Conservation (phyloP, 192 early-diverging fungal species). For the Dissophora globulifera region DNA sequence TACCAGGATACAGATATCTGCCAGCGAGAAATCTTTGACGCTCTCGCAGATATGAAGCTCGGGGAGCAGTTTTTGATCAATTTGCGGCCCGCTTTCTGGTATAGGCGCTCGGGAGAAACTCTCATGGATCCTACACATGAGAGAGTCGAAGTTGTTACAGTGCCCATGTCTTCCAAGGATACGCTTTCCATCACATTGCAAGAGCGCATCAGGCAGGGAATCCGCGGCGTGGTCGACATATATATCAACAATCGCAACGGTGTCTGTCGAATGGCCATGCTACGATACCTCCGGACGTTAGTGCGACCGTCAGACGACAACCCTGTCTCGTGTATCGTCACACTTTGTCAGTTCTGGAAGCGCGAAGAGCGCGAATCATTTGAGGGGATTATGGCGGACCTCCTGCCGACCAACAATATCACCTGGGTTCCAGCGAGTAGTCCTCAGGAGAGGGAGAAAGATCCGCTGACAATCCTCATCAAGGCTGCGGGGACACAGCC, state of each 20-base stretch:
- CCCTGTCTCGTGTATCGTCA: not conserved
- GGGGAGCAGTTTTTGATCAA: not conserved
- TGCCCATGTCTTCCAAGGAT: not conserved
- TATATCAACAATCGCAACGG: not conserved
- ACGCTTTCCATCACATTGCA: not conserved
- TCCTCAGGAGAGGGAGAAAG: not conserved
- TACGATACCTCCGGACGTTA: not conserved
- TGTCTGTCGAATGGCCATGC: not conserved
- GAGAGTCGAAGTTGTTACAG: not conserved
- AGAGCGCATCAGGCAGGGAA: not conserved
- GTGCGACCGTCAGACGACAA: not conserved
- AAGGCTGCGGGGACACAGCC: not conserved
- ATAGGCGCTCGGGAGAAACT: too few species aligned
- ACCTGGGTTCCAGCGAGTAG: conserved; percentile 26
- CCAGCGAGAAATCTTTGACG: not conserved
- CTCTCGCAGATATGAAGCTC: not conserved
- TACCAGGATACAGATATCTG: not conserved
- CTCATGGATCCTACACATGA: too few species aligned
- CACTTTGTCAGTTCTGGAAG: not conserved
- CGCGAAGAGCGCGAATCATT: not conserved
- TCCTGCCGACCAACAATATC: not conserved
- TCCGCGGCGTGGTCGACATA: not conserved
- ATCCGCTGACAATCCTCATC: conserved; percentile 7
- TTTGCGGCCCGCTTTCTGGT: not conserved
- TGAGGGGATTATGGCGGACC: not conserved